Base-by-base conservation (phyloP, 306 rosid species). In the Acacia melanoxylon region DNA sequence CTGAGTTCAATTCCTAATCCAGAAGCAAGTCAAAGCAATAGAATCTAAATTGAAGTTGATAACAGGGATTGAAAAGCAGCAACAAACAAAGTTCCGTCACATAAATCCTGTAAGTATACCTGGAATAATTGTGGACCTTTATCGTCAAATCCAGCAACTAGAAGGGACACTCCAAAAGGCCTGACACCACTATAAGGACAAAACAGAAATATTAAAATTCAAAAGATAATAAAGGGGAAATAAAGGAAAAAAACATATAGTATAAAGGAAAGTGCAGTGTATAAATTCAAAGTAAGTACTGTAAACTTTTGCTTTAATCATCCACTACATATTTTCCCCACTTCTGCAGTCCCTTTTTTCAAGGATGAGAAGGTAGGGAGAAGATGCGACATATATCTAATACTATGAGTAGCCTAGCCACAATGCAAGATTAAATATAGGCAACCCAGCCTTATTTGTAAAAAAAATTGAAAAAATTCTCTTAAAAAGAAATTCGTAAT, bases 81-180 rank as follows among this genome's bases (percentile, higher is more conserved):
- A 8, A 24, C 25, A 19, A 54, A 54, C 8, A 54, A 20, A 19
- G 22, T 51, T 54, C 22, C 52, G 78, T 74, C 17, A 35, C n/a
- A 77, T 46, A 58, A 31, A 25, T 41, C 71, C 54, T 73, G 37
- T 68, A 3, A 66, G 35, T 33, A 76, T 75, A 95, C 99, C 99
- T 93, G 99, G 88, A 87, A 95, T 41, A 95, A 68, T 82, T 95
- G 99, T 41, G 99, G 92, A 20, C 99, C 99, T 42, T 90, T 92
- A 83, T 92, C 94, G 84, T 93, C 98, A 79, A 89, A 95, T 68
- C 99, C 96, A 72, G 99, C 97, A 83, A 93, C 93, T 82, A 95
- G 91, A 46, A 95, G 83, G 22, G 99, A 93, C 78, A 95, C 98
- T 80, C 99, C 99, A 81, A 95, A 95, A 24, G 99, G 99, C 91